phyloP scores from a whole-genome alignment of 306 rosid genomes.

The Leucaena leucocephala region DNA sequence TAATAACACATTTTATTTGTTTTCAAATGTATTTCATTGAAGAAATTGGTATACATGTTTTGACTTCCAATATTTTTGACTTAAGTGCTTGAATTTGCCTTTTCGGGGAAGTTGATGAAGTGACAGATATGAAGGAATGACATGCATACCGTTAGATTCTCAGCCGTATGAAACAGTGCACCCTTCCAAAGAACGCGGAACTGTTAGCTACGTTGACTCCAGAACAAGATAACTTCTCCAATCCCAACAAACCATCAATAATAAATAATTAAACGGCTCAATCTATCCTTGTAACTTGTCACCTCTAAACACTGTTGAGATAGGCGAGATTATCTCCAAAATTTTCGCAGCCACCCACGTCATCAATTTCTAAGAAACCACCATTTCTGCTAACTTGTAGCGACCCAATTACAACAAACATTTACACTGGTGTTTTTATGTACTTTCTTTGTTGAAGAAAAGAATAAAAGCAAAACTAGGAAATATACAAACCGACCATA shows the following conservation, averaged over 20 bases:
- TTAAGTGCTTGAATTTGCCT: not conserved
- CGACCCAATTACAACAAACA: constrained; percentile 29
- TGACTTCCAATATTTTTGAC: no score
- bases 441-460: constrained; percentile 32
- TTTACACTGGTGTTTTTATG: constrained; percentile 38
- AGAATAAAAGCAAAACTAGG: constrained; percentile 31
- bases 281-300: no score
- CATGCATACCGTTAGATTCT: no score
- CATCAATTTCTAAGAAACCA: constrained; percentile 26
- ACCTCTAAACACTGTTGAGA: constrained; percentile 3
- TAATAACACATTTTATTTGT: no score
- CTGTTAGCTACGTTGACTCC: not conserved
- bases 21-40: no score
- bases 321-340: no score
- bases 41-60: no score
- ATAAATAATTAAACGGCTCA: no score
- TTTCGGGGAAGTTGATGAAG: not conserved
- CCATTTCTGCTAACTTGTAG: constrained; percentile 32
- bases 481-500: constrained; percentile 46
- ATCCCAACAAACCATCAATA: no score
- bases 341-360: not conserved
- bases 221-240: no score
- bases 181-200: not conserved
- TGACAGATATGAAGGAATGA: not conserved
- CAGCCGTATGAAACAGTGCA: no score